These are phyloP conservation scores for Bryum argenteum DNA, from an alignment of 225 moss, liverwort and hornwort genomes.

Conservation along the genomic window DNA sequence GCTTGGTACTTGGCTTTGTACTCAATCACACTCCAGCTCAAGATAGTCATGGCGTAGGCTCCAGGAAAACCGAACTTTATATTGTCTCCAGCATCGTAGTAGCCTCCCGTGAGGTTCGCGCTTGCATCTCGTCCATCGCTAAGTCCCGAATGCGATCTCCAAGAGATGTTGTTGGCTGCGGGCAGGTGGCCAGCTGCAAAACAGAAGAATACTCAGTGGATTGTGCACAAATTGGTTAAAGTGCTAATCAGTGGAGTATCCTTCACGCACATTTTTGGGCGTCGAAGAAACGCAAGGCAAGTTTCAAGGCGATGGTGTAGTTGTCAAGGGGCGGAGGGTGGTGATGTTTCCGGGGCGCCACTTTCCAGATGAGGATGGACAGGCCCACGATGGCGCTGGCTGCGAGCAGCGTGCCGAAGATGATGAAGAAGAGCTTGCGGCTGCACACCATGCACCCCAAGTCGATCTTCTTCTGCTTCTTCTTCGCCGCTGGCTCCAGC, in stretches of 20 bases:
- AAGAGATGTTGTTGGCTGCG: slow-evolving; percentile 59
- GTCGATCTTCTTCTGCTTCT: slow-evolving; percentile 84
- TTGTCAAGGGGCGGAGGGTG: slow-evolving; percentile 63
- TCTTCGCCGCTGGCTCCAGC: slow-evolving; percentile 65
- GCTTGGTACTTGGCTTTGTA: slow-evolving; percentile 74
- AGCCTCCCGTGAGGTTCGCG: slow-evolving; percentile 77
- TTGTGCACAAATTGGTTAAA: neutral
- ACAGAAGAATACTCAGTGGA: neutral
- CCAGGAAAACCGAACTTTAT: slow-evolving; percentile 89
- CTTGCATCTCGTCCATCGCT: slow-evolving; percentile 63
- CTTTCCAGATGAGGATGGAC: slow-evolving; percentile 63
- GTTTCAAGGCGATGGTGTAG: slow-evolving; percentile 80
- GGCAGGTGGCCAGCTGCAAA: slow-evolving; percentile 78
- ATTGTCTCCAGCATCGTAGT: slow-evolving; percentile 89
- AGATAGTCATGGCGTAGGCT: slow-evolving; percentile 78
- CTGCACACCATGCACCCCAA: slow-evolving; percentile 83
- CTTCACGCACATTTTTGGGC: slow-evolving; percentile 71
- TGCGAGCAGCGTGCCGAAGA: slow-evolving; percentile 49
- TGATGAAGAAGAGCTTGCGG: slow-evolving; percentile 72
- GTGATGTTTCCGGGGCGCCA: slow-evolving; percentile 64
- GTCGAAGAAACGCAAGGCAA: slow-evolving; percentile 73
- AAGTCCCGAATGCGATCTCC: slow-evolving; percentile 73
- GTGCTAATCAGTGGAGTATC: neutral
- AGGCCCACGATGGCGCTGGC: slow-evolving; percentile 72
- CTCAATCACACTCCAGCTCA: slow-evolving; percentile 90